Evolutionary conservation across 176 grass and related monocot genomes (phyloP), one percentile per base, ranked within the genome.

Genomic region (Olyra latifolia): DNA sequence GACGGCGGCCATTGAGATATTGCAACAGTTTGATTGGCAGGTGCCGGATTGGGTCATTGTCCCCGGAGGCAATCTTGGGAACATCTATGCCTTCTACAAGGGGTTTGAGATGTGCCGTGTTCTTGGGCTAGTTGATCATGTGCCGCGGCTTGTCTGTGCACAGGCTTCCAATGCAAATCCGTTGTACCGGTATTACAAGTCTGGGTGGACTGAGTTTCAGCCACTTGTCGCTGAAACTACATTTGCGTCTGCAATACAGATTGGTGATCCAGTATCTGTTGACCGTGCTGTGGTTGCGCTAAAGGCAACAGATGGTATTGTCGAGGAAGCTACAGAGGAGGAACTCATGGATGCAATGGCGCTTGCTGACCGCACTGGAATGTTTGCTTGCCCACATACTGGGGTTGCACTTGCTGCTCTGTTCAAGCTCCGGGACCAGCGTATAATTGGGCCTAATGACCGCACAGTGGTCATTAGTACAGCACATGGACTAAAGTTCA

Each of bases 71-170:
- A 91, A 91, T 75, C 86, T 91, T 20, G 92, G 92, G 7, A 94
- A 94, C n/a, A 91, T 94, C 24, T 94, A 88, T 83, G 92, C 92
- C 10, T 94, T 91, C 89, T 94, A 91, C 62, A 91, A 91, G 80
- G 93, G 89, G 23, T 94, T 91, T 22, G 86, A 91, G 80, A 91
- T 91, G 89, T 91, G 89, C 72, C 83, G 80, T 54, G 86, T 54
- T 44, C 89, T 91, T 50, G 92, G 89, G 0, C 86, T 91, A 13
- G 92, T 91, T 46, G 89, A 88, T 62, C 83, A 83, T 13, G 12
- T 87, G 57, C 92, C 92, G 0, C 86, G 84, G 8, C 88, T 94
- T 70, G 89, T 91, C 8, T 91, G 92, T 11, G 88, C 89, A 8
- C 92, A 94, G 83, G 92, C 92, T 49, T 80, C 89, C 24, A 91